Evolutionary conservation across 495 filamentous ascomycete genomes (phyloP).

Genomic region (Hypoxylon intermedium): DNA sequence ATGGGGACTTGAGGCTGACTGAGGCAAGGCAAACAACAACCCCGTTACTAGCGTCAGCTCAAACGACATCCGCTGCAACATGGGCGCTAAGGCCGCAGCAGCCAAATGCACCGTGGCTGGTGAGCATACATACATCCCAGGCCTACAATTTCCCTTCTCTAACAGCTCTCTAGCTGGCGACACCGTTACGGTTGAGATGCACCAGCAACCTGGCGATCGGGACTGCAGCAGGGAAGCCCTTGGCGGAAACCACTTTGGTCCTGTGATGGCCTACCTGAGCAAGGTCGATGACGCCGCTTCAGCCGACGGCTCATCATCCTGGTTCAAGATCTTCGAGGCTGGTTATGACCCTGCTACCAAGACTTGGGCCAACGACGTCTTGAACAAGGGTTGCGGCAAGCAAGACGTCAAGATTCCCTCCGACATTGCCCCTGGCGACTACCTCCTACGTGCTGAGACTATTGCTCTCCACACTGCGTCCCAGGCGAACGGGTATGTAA

Average conservation of each 20-base stretch:
- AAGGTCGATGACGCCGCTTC: constrained; percentile 60
- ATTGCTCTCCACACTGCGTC: constrained; percentile 59
- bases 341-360: constrained; percentile 50
- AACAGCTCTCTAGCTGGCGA: constrained; percentile 47
- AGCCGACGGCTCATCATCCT: constrained; percentile 56
- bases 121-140: neutral
- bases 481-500: constrained; percentile 37
- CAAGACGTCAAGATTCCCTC: constrained; percentile 58
- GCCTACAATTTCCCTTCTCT: neutral
- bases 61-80: constrained; percentile 53
- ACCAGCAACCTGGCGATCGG: constrained; percentile 57
- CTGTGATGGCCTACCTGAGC: constrained; percentile 62
- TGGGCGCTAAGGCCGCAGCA: constrained; percentile 30
- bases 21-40: constrained; percentile 48
- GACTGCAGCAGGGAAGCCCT: constrained; percentile 56
- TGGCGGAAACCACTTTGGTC: constrained; percentile 58
- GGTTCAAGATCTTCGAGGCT: constrained; percentile 62
- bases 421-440: constrained; percentile 58
- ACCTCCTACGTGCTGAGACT: constrained; percentile 61
- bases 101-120: constrained; percentile 32
- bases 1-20: too few relatives aligned
- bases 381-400: constrained; percentile 61
- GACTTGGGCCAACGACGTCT: constrained; percentile 58
- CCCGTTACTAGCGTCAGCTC: constrained; percentile 53
- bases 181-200: constrained; percentile 62